phyloP scores from a whole-genome alignment of 2,329 filamentous ascomycete genomes.

The Aspergillus puulaauensis region DNA sequence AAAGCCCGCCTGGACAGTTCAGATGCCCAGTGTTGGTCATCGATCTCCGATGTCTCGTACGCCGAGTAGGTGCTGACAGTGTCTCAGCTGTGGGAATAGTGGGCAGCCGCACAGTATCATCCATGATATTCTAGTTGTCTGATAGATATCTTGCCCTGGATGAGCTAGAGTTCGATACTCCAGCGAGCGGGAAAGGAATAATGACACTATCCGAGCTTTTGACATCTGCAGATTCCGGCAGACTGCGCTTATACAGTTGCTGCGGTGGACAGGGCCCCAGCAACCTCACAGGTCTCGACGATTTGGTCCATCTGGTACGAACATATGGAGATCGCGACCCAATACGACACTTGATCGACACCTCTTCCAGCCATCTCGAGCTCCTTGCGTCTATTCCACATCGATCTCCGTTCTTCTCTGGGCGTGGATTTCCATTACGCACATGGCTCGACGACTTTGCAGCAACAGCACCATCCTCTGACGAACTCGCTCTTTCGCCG shows the following conservation, averaged over 20 bases:
- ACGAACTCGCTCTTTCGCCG: neutral
- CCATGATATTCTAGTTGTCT: neutral
- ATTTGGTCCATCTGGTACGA: neutral
- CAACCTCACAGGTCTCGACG: neutral
- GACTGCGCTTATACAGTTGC: neutral
- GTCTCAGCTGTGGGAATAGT: neutral
- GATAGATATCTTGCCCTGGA: neutral
- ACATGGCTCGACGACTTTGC: neutral
- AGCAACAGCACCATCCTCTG: neutral
- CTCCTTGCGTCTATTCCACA: neutral
- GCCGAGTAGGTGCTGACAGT: neutral
- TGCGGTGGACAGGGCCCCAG: neutral
- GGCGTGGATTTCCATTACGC: neutral
- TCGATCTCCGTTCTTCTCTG: neutral
- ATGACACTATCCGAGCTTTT: neutral
- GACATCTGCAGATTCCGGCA: neutral
- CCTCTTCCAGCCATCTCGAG: neutral
- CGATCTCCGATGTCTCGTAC: conserved; percentile 1
- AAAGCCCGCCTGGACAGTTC: neutral
- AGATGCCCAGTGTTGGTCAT: neutral
- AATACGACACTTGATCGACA: neutral
- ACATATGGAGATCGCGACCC: neutral
- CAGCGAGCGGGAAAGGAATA: neutral
- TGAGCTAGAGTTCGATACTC: neutral
- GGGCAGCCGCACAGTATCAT: neutral